Evolutionary conservation across 306 rosid species (phyloP).

Genomic region (Ammopiptanthus mongolicus): DNA sequence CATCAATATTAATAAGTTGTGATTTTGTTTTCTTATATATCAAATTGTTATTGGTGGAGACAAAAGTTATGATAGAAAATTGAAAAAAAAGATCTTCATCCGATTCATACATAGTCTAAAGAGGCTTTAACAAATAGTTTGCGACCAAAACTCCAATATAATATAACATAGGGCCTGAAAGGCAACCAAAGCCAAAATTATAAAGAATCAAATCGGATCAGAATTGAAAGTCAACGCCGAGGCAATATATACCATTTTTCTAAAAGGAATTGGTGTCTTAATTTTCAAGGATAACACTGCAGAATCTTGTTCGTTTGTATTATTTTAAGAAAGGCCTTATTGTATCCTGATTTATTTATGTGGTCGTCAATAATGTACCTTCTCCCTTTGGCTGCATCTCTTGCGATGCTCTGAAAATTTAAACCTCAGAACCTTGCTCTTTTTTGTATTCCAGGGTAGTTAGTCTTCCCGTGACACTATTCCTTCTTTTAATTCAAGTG

Average conservation of each 20-base stretch:
- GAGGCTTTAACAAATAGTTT: not conserved
- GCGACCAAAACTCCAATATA: conserved; percentile 9
- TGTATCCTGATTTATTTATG: not conserved
- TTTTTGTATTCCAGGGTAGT: conserved; percentile 30
- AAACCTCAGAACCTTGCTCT: conserved; percentile 6
- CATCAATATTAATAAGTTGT: too few species aligned
- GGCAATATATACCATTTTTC: not conserved
- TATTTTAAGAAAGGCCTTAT: not conserved
- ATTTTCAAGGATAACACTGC: not conserved
- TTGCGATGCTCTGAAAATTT: conserved; percentile 2
- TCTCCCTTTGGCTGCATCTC: conserved; percentile 55
- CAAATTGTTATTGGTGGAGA: too few species aligned
- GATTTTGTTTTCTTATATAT: too few species aligned
- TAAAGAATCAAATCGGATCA: not conserved
- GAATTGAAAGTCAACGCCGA: conserved; percentile 21
- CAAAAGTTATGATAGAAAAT: too few species aligned
- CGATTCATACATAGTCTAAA: not conserved
- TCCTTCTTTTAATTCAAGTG: conserved; percentile 13
- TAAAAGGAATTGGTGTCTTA: not conserved
- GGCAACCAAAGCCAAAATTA: conserved; percentile 27
- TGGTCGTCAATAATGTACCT: conserved; percentile 49
- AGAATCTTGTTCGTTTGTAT: not conserved
- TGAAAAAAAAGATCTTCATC: too few species aligned
- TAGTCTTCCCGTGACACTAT: conserved; percentile 29
- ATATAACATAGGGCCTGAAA: conserved; percentile 6